phyloP scores from a whole-genome alignment of 2,329 filamentous ascomycete species.

The Hypoxylon sp. region DNA sequence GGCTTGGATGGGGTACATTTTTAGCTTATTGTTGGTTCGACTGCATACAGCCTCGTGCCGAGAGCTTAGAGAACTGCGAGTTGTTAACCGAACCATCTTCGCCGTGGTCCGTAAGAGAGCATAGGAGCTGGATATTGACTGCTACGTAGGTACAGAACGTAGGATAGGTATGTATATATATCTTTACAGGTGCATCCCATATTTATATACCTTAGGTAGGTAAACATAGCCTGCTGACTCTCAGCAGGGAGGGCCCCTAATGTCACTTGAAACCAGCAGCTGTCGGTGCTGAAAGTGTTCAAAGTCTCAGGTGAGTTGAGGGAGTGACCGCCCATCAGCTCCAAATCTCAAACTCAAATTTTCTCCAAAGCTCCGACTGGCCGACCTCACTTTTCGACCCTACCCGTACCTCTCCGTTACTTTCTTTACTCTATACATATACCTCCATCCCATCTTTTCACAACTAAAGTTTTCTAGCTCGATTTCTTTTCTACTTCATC shows the following conservation, averaged over 20 bases:
- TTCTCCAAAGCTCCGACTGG: conserved; percentile 38
- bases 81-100: conserved; percentile 1
- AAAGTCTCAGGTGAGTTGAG: conserved; percentile 35
- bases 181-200: conserved; percentile 1
- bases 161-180: no score
- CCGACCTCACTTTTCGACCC: conserved; percentile 26
- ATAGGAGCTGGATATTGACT: background rate
- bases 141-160: background rate
- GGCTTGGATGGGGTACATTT: background rate
- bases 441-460: conserved; percentile 17
- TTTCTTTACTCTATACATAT: conserved; percentile 10
- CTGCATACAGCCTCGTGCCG: conserved; percentile 2
- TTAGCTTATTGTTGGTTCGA: background rate
- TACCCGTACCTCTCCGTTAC: background rate
- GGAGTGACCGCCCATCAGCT: conserved; percentile 21
- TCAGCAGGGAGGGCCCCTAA: conserved; percentile 3
- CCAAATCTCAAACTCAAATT: conserved; percentile 18
- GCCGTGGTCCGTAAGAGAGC: background rate
- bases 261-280: conserved; percentile 24
- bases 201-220: background rate
- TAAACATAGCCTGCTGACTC: conserved; percentile 7
- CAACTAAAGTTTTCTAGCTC: conserved; percentile 34
- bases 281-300: conserved; percentile 19
- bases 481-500: conserved; percentile 12
- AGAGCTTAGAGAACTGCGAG: conserved; percentile 2